Evolutionary conservation across 768 basidiomycete species (phyloP).

Genomic region (Suillus sp.): DNA sequence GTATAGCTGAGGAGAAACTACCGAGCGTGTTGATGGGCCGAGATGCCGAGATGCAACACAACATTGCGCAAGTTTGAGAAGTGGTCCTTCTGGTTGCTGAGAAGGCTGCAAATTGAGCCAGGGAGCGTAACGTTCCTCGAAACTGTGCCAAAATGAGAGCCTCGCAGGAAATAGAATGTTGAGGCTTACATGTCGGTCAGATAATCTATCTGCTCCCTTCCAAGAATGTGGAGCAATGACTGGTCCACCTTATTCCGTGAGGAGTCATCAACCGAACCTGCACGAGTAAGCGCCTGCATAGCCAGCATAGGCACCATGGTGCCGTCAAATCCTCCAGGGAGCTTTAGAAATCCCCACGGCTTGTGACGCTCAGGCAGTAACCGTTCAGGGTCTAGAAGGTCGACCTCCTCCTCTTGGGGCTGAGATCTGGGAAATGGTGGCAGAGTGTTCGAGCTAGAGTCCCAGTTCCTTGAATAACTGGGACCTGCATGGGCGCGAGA

Average conservation of each 20-base stretch:
- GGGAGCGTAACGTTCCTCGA: constrained; percentile 45
- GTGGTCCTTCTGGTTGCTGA: constrained; percentile 31
- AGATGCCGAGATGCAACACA: constrained; percentile 49
- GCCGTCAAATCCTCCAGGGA: constrained; percentile 44
- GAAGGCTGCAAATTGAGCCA: constrained; percentile 44
- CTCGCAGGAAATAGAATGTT: not conserved
- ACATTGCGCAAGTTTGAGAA: constrained; percentile 48
- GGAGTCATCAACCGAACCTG: constrained; percentile 27
- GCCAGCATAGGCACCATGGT: constrained; percentile 48
- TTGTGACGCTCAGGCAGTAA: constrained; percentile 37
- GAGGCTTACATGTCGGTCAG: constrained; percentile 42
- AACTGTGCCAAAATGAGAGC: constrained; percentile 29
- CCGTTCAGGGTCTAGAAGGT: constrained; percentile 36
- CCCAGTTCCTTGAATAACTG: constrained; percentile 26
- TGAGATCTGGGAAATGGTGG: constrained; percentile 23
- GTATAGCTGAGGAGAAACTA: constrained; percentile 42
- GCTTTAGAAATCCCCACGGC: constrained; percentile 43
- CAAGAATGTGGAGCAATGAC: constrained; percentile 36
- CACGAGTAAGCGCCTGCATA: constrained; percentile 42
- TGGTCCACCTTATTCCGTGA: constrained; percentile 27
- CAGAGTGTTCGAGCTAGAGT: constrained; percentile 16
- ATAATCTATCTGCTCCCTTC: constrained; percentile 36
- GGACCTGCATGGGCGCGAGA: constrained; percentile 15
- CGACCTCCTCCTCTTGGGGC: constrained; percentile 29
- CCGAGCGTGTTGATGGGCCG: constrained; percentile 35